Percentiles rank a stretch among this genome's conserved stretches.
Conservation (phyloP, 192 early-diverging fungal species). For the Entomortierella lignicola region DNA sequence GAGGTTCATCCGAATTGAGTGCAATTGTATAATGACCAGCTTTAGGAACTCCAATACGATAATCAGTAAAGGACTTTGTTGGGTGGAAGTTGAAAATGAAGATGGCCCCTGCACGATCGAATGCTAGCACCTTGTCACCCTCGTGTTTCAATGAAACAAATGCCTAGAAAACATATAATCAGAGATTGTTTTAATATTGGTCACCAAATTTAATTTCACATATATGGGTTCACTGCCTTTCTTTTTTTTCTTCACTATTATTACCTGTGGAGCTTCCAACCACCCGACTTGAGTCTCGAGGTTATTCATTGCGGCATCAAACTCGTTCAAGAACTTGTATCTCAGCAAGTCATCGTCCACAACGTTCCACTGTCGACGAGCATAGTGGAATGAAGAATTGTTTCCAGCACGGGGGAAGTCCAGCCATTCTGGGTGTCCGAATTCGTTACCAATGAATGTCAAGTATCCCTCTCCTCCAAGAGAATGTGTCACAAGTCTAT, state of each 20-base stretch:
- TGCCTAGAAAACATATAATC: conserved; percentile 49
- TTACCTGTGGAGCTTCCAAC: conserved; percentile 73
- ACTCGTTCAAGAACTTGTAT: conserved; percentile 94
- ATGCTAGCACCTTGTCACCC: conserved; percentile 91
- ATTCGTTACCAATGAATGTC: conserved; percentile 98
- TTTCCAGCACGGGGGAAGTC: conserved; percentile 98
- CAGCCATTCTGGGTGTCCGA: conserved; percentile 99
- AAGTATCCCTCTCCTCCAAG: conserved; percentile 96
- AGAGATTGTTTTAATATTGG: not conserved
- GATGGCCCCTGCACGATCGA: conserved; percentile 89
- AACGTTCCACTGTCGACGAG: conserved; percentile 96
- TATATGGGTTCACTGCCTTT: not conserved
- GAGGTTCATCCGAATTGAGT: conserved; percentile 79
- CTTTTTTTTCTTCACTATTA: not conserved
- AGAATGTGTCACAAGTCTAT: conserved; percentile 82
- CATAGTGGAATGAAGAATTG: conserved; percentile 90
- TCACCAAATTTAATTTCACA: not conserved
- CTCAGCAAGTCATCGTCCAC: conserved; percentile 86
- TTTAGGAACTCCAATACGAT: conserved; percentile 81
- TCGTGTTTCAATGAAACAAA: conserved; percentile 94
- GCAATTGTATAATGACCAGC: conserved; percentile 79
- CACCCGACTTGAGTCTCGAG: conserved; percentile 79
- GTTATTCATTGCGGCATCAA: conserved; percentile 86
- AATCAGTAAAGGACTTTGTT: conserved; percentile 86
- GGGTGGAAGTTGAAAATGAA: conserved; percentile 98